phyloP scores from a whole-genome alignment of 805 yeast genomes.

The Metschnikowia peoriensis region DNA sequence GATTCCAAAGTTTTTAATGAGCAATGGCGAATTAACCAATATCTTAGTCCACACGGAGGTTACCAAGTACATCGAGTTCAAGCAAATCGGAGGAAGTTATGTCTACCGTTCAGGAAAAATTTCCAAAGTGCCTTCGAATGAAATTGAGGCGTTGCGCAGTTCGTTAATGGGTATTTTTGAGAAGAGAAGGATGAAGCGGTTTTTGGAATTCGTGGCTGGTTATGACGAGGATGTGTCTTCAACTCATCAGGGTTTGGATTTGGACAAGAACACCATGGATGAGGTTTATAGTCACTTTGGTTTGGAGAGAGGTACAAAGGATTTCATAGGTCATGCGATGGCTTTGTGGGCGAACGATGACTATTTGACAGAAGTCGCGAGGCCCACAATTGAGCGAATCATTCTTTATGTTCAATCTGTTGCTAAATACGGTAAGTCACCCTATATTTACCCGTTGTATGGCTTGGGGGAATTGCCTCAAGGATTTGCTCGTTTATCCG shows the following conservation, averaged over 20 bases:
- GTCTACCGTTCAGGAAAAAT: conserved; percentile 88
- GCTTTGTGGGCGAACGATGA: conserved; percentile 92
- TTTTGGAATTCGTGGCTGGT: conserved; percentile 80
- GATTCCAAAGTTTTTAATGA: conserved; percentile 96
- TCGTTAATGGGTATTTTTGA: conserved; percentile 95
- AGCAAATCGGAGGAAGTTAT: conserved; percentile 93
- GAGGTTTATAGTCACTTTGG: conserved; percentile 88
- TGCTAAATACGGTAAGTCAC: conserved; percentile 93
- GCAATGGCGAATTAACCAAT: conserved; percentile 95
- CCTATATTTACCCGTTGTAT: conserved; percentile 92
- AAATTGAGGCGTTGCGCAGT: conserved; percentile 85
- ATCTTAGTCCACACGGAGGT: conserved; percentile 95
- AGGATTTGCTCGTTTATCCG: conserved; percentile 95
- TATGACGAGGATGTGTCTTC: conserved; percentile 75
- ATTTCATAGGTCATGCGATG: conserved; percentile 98
- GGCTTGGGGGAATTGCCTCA: conserved; percentile 99
- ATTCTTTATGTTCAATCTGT: conserved; percentile 84
- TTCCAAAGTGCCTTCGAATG: conserved; percentile 93
- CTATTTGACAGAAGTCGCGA: conserved; percentile 82
- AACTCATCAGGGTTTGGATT: conserved; percentile 82
- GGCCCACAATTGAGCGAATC: conserved; percentile 87
- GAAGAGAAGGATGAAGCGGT: conserved; percentile 90
- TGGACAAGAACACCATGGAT: conserved; percentile 87
- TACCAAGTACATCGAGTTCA: conserved; percentile 92
- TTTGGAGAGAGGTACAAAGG: conserved; percentile 87